Base-by-base conservation (phyloP, 1,284 basidiomycete species). In the Pseudozyma flocculosa region DNA sequence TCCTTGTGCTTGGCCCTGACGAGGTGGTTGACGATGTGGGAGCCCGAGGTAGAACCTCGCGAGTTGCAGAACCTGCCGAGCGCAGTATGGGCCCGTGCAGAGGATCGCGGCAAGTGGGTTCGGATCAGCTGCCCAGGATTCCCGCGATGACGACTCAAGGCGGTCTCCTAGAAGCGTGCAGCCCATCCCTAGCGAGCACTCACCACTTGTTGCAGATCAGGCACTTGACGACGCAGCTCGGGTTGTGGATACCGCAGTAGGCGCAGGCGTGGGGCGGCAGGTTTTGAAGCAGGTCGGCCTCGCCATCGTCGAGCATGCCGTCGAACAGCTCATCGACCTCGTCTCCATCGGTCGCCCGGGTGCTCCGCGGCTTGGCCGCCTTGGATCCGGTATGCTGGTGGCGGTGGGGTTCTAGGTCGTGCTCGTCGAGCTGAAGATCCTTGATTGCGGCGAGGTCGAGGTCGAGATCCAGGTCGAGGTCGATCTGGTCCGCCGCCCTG, bases 1-100 rank as follows among this genome's bases (percentile, higher is more conserved):
- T 98, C 94, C 81, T 97, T 97, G 82, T 99, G 95, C 80, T 97
- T 96, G 24, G 95, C 92, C 72, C 94, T 90, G 48, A 98, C 95
- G 50, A 99, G 85, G 80, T 99, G 95, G 79, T 95, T 96, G 72
- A 99, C 94, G 70, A 99, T 98, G 78, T 99, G 95, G 11, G 75
- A 75, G 3, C 93, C 94, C 1, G 93, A 94, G 2, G 93, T 96
- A 74, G 93, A 94, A 48, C 94, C 93, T 47, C 94, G 86, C n/a
- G 94, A 94, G 79, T 99, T 99, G 83, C 95, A 99, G 79, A 99
- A 99, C 92, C 94, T 46, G 42, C 9, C n/a, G n/a, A n/a, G n/a
- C n/a, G n/a, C n/a, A n/a, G n/a, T n/a, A n/a, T n/a, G n/a, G n/a
- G n/a, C n/a, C n/a, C n/a, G n/a, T n/a, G n/a, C n/a, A n/a, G n/a